Evolutionary conservation across 73 alveolate species (phyloP), one percentile per base, ranked within the genome.

Genomic region (Durusdinium trenchii): DNA sequence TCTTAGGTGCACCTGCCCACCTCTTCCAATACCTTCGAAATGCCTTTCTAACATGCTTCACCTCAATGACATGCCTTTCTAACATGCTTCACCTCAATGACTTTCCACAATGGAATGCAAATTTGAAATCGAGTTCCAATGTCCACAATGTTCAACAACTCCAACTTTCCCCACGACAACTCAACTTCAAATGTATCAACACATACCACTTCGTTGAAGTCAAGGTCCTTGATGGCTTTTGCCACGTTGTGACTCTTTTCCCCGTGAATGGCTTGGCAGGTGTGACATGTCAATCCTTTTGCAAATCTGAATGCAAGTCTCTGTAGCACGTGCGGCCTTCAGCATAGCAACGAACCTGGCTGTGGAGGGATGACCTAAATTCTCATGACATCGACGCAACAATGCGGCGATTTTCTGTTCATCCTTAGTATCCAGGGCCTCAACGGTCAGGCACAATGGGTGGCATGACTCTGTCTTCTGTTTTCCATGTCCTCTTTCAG

Each of bases 21-120:
- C 91, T 42, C 30, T 81, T 81, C 91, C 91, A 81, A 10, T 42
- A 81, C 42, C 67, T 6, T 3, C 91, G 91, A n/a, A 46, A 81
- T 1, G 71, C 71, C 6, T 46, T 47, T 26, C 91, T 20, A 6
- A 30, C 71, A 18, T 26, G 20, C 26, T 51, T 45, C 2, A 51
- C 52, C 20, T 81, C 69, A 42, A 81, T 47, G 30, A 64, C 47
- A 81, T 1, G 71, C 71, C 6, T 46, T 47, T 26, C 91, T 20
- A 6, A 30, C 71, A 18, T 26, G 20, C 26, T 51, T 45, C 2
- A 51, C 52, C 20, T 81, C 69, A 42, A 81, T 47, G 30, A 64
- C 91, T 3, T 81, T 81, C 91, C 91, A 81, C 67, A 81, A 30
- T 12, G 91, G 91, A 81, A 46, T 28, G 52, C 91, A 81, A 42